Conservation (phyloP, 495 filamentous ascomycete genomes). For the Tetracladium setigerum region DNA sequence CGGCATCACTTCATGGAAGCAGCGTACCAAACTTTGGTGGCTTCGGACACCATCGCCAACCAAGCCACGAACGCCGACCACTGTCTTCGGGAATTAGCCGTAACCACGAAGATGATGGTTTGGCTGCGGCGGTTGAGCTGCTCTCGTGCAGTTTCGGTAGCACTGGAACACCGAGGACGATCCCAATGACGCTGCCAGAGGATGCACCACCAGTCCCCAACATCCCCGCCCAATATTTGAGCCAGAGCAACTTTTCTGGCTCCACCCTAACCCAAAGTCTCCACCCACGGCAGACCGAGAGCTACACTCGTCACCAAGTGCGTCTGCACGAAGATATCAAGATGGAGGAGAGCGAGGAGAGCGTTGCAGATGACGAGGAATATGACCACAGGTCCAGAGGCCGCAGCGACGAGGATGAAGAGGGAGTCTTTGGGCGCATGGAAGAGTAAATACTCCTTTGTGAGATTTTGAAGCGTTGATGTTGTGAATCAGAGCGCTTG, state of each 20-base stretch:
- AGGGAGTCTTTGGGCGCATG: slow-evolving; percentile 93
- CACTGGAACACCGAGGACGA: slow-evolving; percentile 68
- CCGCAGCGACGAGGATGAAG: slow-evolving; percentile 82
- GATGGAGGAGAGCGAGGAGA: slow-evolving; percentile 60
- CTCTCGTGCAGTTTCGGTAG: slow-evolving; percentile 88
- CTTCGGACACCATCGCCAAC: slow-evolving; percentile 48
- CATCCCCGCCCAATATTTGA: slow-evolving; percentile 62
- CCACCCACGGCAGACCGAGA: slow-evolving; percentile 25
- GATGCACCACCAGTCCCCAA: slow-evolving; percentile 85
- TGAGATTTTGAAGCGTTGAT: not conserved
- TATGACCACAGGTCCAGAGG: slow-evolving; percentile 55
- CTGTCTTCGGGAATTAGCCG: slow-evolving; percentile 53
- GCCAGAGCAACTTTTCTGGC: slow-evolving; percentile 33
- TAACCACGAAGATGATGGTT: slow-evolving; percentile 66
- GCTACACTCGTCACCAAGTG: slow-evolving; percentile 32
- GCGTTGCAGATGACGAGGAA: slow-evolving; percentile 72
- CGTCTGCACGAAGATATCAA: slow-evolving; percentile 47
- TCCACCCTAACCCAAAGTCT: slow-evolving; percentile 23
- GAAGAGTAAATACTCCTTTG: slow-evolving; percentile 56
- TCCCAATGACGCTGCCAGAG: slow-evolving; percentile 58
- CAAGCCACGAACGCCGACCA: slow-evolving; percentile 49
- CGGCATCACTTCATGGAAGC: slow-evolving; percentile 38
- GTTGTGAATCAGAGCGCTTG: not conserved
- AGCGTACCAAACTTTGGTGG: slow-evolving; percentile 38
- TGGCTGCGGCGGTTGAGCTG: slow-evolving; percentile 86